A percentile compares a stretch with the other conserved stretches of the same genome.
Evolutionary conservation across 805 yeast genomes (phyloP).

Genomic region (Kluyveromyces aestuarii): DNA sequence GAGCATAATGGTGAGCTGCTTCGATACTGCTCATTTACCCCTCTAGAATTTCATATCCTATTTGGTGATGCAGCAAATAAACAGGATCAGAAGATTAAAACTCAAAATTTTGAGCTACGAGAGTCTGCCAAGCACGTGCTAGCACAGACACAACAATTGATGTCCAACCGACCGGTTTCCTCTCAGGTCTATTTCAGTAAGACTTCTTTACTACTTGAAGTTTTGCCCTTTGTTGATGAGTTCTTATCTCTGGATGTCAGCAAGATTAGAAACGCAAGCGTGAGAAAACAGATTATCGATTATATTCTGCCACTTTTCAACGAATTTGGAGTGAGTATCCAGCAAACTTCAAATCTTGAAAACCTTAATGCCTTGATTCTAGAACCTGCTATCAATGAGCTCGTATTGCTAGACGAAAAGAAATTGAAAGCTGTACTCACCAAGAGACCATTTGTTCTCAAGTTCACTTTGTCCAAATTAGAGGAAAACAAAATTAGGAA

Average conservation of each 20-base stretch:
- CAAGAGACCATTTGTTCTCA: conserved; percentile 18
- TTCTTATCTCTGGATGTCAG: conserved; percentile 21
- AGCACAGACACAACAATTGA: conserved; percentile 3
- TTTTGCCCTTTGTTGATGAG: conserved; percentile 29
- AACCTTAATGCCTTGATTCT: conserved; percentile 12
- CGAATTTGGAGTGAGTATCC: conserved; percentile 34
- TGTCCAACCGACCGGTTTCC: conserved; percentile 13
- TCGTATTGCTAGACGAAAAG: conserved; percentile 19
- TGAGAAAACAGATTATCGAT: conserved; percentile 24
- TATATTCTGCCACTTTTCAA: conserved; percentile 32
- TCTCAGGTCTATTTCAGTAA: conserved; percentile 13
- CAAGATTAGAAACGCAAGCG: conserved; percentile 18
- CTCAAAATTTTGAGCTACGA: conserved; percentile 22
- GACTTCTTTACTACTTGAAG: conserved; percentile 20
- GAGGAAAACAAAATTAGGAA: conserved; percentile 26
- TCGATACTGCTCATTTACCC: conserved; percentile 47
- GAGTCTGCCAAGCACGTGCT: conserved; percentile 13
- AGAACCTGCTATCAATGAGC: conserved; percentile 23
- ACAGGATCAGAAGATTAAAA: conserved; percentile 23
- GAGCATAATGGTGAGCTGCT: conserved; percentile 39
- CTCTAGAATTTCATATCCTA: conserved; percentile 51
- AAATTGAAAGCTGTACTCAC: conserved; percentile 15
- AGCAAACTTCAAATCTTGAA: conserved; percentile 21
- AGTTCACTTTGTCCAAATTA: conserved; percentile 20
- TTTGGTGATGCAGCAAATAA: conserved; percentile 53